Base-by-base conservation (phyloP, 164 flowering plant species). In the Platanus orientalis region DNA sequence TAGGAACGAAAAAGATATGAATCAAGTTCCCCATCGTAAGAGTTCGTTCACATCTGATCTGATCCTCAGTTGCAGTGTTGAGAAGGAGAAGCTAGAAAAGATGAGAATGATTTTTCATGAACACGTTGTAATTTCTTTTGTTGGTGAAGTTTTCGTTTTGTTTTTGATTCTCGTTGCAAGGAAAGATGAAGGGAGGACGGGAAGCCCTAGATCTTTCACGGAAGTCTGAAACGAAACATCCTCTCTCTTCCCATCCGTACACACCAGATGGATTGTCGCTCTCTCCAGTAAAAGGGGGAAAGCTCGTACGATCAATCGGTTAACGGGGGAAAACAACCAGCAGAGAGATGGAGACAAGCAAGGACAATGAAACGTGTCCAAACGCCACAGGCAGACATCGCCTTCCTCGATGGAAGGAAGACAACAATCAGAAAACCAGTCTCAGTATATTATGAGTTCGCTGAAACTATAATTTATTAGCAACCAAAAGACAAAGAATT, bases 131-230 rank as follows among this genome's bases (percentile, higher is more conserved):
- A 4, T 32, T 4, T 32, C 36, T 32, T 32, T 32, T 32, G 4
- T 9, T 32, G 9, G 9, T 32, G 36, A 32, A 32, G 36, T 4
- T 9, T 32, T 9, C 6, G 4, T 32, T 32, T 9, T 32, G 36
- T 32, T 32, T 32, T 32, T 32, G 6, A 4, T 32, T 32, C 9
- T 32, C 36, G n/a, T n/a, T 32, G 6, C 36, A 32, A 4, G 4
- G 9, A 9, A 58, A 47, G 52, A 26, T 16, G n/a, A 64, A 30
- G 17, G 4, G 19, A 13, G 25, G 49, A 24, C 44, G 19, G 32
- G 58, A 75, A 78, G 64, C 78, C 78, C 81, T 79, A 82, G 79
- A 77, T 79, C 80, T 76, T 67, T 63, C 73, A 76, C 71, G 54
- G 65, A 39, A 73, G 69, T 65, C 68, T 62, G 24, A 39, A 2